These are phyloP conservation scores for Microdochium paspali DNA, from an alignment of 2,329 filamentous ascomycete genomes.

Conservation along the genomic window DNA sequence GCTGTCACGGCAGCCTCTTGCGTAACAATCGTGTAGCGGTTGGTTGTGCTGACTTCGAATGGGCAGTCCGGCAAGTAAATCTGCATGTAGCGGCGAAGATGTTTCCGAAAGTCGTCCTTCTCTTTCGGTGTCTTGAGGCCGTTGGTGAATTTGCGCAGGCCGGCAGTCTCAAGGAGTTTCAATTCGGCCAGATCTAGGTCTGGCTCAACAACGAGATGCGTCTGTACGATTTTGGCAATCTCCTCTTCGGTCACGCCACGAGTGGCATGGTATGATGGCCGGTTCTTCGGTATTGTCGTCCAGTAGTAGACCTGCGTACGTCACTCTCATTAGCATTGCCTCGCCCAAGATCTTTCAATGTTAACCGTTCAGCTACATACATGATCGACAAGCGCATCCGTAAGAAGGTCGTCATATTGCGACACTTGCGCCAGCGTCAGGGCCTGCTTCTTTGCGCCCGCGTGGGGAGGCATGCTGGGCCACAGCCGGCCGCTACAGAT, in stretches of 20 bases:
- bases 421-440: slow-evolving; percentile 82
- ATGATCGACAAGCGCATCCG: slow-evolving; percentile 90
- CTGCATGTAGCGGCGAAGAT: slow-evolving; percentile 82
- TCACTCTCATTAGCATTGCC: slow-evolving; percentile 1
- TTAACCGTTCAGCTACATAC: slow-evolving; percentile 44
- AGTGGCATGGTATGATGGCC: slow-evolving; percentile 73
- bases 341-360: slow-evolving; percentile 1
- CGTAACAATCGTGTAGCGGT: slow-evolving; percentile 85
- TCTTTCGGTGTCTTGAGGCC: slow-evolving; percentile 66
- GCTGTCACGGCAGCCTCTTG: slow-evolving; percentile 86
- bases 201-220: slow-evolving; percentile 64
- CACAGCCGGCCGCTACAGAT: not conserved
- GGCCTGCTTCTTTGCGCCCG: slow-evolving; percentile 50
- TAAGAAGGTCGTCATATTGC: slow-evolving; percentile 90
- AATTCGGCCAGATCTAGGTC: slow-evolving; percentile 62
- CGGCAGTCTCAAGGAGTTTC: slow-evolving; percentile 62
- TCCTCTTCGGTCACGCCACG: slow-evolving; percentile 64
- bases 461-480: slow-evolving; percentile 25
- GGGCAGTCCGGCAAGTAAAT: slow-evolving; percentile 92
- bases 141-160: slow-evolving; percentile 61
- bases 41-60: slow-evolving; percentile 85
- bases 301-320: slow-evolving; percentile 76
- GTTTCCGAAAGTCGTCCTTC: slow-evolving; percentile 75
- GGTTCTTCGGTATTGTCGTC: slow-evolving; percentile 93
- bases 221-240: slow-evolving; percentile 50